Base-by-base conservation (phyloP, 306 rosid species). In the Pyrus bretschneideri region DNA sequence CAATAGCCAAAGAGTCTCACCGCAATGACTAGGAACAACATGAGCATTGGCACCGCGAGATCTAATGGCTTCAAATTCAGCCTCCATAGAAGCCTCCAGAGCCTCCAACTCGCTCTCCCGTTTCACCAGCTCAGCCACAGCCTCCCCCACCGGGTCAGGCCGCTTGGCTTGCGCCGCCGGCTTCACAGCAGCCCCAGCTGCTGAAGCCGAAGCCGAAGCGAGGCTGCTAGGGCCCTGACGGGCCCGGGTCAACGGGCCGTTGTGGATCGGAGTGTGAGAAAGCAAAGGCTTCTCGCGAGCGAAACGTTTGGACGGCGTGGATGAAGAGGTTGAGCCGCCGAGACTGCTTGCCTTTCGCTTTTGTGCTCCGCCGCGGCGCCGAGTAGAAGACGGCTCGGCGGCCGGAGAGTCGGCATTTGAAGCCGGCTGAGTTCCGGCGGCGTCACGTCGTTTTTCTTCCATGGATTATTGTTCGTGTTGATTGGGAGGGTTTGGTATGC, bases 191-290 rank as follows among this genome's bases (percentile, higher is more conserved):
- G 75, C 83, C 40, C 82, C 82, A 10, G 76, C 84, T 31, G 81
- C 80, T 21, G 74, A 69, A 65, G 71, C 69, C 3, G 73, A 66
- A 25, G 42, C 70, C 46, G 80, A 71, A 4, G 81, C 69, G 64
- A 63, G 73, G 72, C 67, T 76, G 79, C 35, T 76, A 42, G 98
- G 98, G 73, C 86, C 91, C 78, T 88, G 97, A 22, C 97, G 98
- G 63, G 91, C 97, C 85, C 98, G 78, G n/a, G 98, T 93, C 74
- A 89, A 73, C 51, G 97, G 97, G 11, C 98, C 98, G 84, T 84
- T 91, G 86, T 93, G 98, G 66, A 81, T 87, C 72, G 87, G 86
- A 69, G 76, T 74, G 60, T 87, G 88, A 58, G 84, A 77, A 31
- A 84, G 84, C 27, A 72, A 69, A 61, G 96, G 76, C 81, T 91